phyloP scores from a whole-genome alignment of 345 rosid species.

The Kernera saxatilis region DNA sequence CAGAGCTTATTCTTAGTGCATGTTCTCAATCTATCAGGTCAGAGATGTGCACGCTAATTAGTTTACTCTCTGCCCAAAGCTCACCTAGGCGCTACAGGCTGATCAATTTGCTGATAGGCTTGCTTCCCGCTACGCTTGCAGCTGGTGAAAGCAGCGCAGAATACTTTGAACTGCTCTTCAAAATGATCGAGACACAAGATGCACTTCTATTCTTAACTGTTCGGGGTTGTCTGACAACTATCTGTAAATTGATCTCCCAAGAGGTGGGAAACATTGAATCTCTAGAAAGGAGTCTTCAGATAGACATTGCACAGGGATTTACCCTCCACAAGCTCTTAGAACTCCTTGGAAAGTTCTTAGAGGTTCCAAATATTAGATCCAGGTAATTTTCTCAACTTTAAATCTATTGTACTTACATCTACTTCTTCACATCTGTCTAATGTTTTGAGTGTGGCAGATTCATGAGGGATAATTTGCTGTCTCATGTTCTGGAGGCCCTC shows the following conservation, averaged over 20 bases:
- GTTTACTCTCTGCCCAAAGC: conserved; percentile 82
- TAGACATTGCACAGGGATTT: conserved; percentile 96
- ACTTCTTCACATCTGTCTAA: conserved; percentile 19
- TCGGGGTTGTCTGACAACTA: conserved; percentile 71
- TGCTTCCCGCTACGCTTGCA: conserved; percentile 81
- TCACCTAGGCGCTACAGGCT: conserved; percentile 69
- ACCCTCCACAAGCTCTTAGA: conserved; percentile 96
- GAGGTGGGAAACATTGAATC: conserved; percentile 90
- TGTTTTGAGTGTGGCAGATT: conserved; percentile 49
- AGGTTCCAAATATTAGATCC: conserved; percentile 82
- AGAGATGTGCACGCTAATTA: conserved; percentile 93
- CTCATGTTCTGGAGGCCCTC: conserved; percentile 93
- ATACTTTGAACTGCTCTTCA: conserved; percentile 89
- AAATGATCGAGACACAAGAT: conserved; percentile 87
- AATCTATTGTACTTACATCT: conserved; percentile 12
- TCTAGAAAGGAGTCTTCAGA: conserved; percentile 87
- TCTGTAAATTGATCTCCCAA: conserved; percentile 76
- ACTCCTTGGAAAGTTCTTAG: conserved; percentile 90
- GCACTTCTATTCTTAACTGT: conserved; percentile 92
- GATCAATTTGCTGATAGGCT: conserved; percentile 73
- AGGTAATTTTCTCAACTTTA: conserved; percentile 43
- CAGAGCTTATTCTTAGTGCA: conserved; percentile 94
- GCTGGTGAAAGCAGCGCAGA: conserved; percentile 97
- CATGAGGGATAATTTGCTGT: conserved; percentile 79
- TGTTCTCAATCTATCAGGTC: conserved; percentile 96